phyloP scores from a whole-genome alignment of 306 rosid genomes.

The Vachellia collinsii region DNA sequence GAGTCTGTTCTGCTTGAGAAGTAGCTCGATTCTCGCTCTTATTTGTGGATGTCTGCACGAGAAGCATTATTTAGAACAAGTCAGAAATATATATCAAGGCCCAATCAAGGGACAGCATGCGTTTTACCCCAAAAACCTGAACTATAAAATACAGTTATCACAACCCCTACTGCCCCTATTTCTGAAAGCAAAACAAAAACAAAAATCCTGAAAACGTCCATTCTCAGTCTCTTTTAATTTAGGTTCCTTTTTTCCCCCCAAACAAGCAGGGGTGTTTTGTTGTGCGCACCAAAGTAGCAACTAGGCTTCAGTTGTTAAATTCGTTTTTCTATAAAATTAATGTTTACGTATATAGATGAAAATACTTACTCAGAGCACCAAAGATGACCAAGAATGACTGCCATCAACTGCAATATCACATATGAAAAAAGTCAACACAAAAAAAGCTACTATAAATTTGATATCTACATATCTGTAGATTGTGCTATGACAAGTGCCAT shows the following conservation, averaged over 20 bases:
- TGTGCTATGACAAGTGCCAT: background rate
- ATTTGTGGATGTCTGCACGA: constrained; percentile 71
- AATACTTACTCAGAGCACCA: constrained; percentile 94
- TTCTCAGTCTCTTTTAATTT: background rate
- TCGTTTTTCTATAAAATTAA: background rate
- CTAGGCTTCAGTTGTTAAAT: background rate
- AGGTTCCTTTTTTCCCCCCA: background rate
- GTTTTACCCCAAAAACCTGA: background rate
- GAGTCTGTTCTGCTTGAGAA: constrained; percentile 90
- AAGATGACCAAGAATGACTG: constrained; percentile 87
- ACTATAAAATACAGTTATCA: background rate
- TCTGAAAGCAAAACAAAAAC: background rate
- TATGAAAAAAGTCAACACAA: constrained; percentile 19
- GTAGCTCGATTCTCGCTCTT: constrained; percentile 87
- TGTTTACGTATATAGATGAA: background rate
- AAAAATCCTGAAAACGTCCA: background rate
- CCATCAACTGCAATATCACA: constrained; percentile 74
- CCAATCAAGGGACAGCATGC: background rate
- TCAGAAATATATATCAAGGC: constrained; percentile 28
- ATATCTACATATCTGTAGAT: background rate
- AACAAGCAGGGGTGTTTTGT: background rate
- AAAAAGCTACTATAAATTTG: background rate
- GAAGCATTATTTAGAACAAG: constrained; percentile 19
- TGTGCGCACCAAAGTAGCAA: background rate
- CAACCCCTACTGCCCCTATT: background rate